Percentiles rank a stretch among this genome's conserved stretches.
These are phyloP conservation scores for Clavispora santaluciae DNA, from an alignment of 805 yeast genomes.

Conservation along the genomic window DNA sequence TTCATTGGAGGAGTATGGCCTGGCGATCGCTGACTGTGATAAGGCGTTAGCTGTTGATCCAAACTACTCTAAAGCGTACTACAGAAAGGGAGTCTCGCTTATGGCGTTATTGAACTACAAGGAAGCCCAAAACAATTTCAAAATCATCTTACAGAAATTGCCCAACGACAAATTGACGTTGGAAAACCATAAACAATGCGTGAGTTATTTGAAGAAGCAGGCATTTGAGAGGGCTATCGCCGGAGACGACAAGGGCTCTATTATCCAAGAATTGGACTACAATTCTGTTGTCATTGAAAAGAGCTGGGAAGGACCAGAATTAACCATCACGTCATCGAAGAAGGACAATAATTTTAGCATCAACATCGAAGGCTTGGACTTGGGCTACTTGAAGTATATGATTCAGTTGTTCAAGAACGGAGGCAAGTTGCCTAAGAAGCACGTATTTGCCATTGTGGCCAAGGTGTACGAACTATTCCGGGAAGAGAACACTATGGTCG, in stretches of 20 bases:
- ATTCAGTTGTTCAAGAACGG: slow-evolving; percentile 70
- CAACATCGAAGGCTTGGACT: slow-evolving; percentile 39
- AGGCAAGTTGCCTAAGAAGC: slow-evolving; percentile 70
- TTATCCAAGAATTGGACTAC: slow-evolving; percentile 45
- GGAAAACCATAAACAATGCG: slow-evolving; percentile 57
- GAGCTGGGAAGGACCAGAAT: slow-evolving; percentile 54
- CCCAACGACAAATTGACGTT: slow-evolving; percentile 70
- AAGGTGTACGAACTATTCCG: slow-evolving; percentile 62
- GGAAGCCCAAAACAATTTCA: slow-evolving; percentile 68
- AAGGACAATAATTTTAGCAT: slow-evolving; percentile 21
- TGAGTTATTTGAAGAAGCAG: slow-evolving; percentile 58
- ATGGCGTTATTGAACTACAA: slow-evolving; percentile 72
- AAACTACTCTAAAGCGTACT: slow-evolving; percentile 71
- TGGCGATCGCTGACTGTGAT: slow-evolving; percentile 75
- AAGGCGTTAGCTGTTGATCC: slow-evolving; percentile 65
- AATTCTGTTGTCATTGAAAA: slow-evolving; percentile 47
- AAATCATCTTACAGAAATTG: slow-evolving; percentile 50
- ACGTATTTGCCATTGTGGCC: slow-evolving; percentile 75
- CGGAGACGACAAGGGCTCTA: slow-evolving; percentile 54
- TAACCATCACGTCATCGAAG: slow-evolving; percentile 38
- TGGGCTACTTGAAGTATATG: slow-evolving; percentile 58
- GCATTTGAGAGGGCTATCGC: slow-evolving; percentile 88
- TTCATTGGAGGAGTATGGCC: slow-evolving; percentile 80
- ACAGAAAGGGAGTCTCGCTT: slow-evolving; percentile 79
- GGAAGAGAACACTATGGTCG: slow-evolving; percentile 71